A percentile compares a stretch with the other conserved stretches of the same genome.
These are phyloP conservation scores for Penicillium verhagenii DNA, from an alignment of 495 filamentous ascomycete genomes.

Conservation along the genomic window DNA sequence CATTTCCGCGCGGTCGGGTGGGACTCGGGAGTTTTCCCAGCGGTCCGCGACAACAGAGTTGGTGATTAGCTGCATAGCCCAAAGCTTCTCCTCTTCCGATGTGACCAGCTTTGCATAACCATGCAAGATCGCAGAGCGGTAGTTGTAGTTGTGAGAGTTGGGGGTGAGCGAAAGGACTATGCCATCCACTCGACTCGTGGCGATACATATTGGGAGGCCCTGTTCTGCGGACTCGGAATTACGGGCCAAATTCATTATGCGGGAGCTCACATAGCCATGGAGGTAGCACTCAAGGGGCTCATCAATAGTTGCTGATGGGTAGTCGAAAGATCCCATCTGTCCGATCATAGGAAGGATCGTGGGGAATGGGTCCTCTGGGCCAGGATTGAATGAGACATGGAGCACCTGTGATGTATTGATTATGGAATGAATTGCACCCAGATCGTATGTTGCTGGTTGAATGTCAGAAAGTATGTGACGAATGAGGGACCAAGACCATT, in stretches of 20 bases:
- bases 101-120: constrained; percentile 70
- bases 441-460: constrained; percentile 66
- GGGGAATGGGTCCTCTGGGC: constrained; percentile 66
- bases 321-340: constrained; percentile 69
- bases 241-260: constrained; percentile 70
- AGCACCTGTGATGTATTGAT: constrained; percentile 75
- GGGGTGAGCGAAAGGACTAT: constrained; percentile 76
- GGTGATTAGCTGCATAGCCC: constrained; percentile 81
- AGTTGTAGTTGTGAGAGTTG: constrained; percentile 82
- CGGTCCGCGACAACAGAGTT: constrained; percentile 67
- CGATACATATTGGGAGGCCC: constrained; percentile 64
- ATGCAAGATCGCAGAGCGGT: constrained; percentile 78
- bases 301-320: constrained; percentile 59
- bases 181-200: constrained; percentile 69
- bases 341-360: constrained; percentile 86
- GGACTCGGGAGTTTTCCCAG: constrained; percentile 68
- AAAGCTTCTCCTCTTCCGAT: constrained; percentile 70
- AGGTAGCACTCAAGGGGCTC: constrained; percentile 79
- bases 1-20: constrained; percentile 75
- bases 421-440: constrained; percentile 73
- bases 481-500: too few species aligned
- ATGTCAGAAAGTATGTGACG: too few species aligned
- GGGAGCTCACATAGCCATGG: constrained; percentile 82
- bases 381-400: constrained; percentile 76
- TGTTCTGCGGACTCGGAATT: constrained; percentile 38